phyloP scores from a whole-genome alignment of 1,284 basidiomycete genomes.

The Ustilago esculenta region DNA sequence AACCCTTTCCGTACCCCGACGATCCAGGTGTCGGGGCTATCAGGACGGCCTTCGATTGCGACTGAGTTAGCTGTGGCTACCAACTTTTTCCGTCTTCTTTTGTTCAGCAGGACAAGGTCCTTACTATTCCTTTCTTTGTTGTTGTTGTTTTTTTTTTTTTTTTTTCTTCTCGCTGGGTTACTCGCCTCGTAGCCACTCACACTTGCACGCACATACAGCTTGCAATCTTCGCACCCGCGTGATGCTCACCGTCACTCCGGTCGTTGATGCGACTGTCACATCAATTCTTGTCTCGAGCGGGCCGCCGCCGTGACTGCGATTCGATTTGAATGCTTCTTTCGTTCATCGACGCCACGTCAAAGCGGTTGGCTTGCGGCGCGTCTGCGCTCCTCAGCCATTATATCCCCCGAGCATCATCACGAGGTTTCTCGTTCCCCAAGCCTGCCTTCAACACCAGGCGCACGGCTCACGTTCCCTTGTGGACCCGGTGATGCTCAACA shows the following conservation, averaged over 20 bases:
- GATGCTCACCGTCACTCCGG: conserved; percentile 30
- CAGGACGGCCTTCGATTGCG: too few species aligned
- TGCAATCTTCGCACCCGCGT: conserved; percentile 28
- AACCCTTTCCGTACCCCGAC: background rate
- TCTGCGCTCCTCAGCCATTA: conserved; percentile 16
- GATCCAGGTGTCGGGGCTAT: too few species aligned
- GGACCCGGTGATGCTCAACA: conserved; percentile 4
- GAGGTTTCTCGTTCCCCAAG: conserved; percentile 1
- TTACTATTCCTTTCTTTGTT: conserved; percentile 5
- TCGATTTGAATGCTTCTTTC: background rate
- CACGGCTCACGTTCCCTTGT: too few species aligned
- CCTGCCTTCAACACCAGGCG: too few species aligned
- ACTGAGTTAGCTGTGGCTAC: background rate
- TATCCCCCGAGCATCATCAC: conserved; percentile 1
- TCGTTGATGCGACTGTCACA: conserved; percentile 20
- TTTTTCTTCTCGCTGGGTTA: too few species aligned
- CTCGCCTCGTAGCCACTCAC: conserved; percentile 32
- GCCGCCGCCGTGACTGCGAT: conserved; percentile 17
- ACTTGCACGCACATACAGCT: conserved; percentile 21
- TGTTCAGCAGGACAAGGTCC: conserved; percentile 9
- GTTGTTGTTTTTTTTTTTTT: too few species aligned
- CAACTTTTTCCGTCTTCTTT: background rate
- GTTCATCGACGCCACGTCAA: background rate
- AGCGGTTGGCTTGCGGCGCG: conserved; percentile 8
- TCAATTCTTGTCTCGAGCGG: conserved; percentile 25